Percentiles rank a stretch among this genome's conserved stretches.
Evolutionary conservation across 2,329 filamentous ascomycete species (phyloP).

Genomic region (Myriosclerotinia curreyana): DNA sequence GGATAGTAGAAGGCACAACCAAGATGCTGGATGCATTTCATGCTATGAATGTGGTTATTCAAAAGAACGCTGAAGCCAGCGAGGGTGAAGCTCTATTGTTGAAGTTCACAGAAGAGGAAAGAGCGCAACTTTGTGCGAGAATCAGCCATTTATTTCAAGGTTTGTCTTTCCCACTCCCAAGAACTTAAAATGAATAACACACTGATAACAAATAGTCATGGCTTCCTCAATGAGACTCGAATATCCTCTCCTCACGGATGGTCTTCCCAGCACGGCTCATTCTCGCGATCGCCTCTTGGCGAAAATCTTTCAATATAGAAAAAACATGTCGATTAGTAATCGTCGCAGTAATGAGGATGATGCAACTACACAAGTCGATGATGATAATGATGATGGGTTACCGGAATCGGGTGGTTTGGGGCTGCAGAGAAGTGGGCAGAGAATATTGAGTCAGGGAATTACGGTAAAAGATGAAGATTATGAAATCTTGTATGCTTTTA

Average conservation of each 20-base stretch:
- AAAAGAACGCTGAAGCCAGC: constrained; percentile 71
- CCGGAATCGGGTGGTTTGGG: not conserved
- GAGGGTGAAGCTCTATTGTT: constrained; percentile 80
- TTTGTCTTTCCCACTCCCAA: constrained; percentile 1
- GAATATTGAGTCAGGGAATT: constrained; percentile 24
- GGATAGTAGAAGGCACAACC: constrained; percentile 75
- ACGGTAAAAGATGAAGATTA: constrained; percentile 73
- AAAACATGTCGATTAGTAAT: constrained; percentile 45
- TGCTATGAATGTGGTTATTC: constrained; percentile 89
- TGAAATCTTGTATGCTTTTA: constrained; percentile 89
- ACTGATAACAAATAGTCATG: constrained; percentile 54
- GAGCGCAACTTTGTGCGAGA: constrained; percentile 75
- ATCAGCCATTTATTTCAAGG: constrained; percentile 79
- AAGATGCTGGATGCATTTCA: constrained; percentile 91
- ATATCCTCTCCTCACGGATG: constrained; percentile 80
- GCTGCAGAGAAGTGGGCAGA: not conserved
- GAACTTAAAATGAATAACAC: constrained; percentile 26
- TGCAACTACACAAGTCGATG: constrained; percentile 12
- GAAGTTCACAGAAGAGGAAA: constrained; percentile 73
- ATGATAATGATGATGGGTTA: constrained; percentile 20
- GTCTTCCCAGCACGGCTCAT: constrained; percentile 77
- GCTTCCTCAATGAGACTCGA: constrained; percentile 92
- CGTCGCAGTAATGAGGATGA: constrained; percentile 5
- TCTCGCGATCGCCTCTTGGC: constrained; percentile 79
- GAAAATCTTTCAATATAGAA: constrained; percentile 83